Conservation (phyloP, 2,329 filamentous ascomycete genomes). For the Sporothrix phasma region DNA sequence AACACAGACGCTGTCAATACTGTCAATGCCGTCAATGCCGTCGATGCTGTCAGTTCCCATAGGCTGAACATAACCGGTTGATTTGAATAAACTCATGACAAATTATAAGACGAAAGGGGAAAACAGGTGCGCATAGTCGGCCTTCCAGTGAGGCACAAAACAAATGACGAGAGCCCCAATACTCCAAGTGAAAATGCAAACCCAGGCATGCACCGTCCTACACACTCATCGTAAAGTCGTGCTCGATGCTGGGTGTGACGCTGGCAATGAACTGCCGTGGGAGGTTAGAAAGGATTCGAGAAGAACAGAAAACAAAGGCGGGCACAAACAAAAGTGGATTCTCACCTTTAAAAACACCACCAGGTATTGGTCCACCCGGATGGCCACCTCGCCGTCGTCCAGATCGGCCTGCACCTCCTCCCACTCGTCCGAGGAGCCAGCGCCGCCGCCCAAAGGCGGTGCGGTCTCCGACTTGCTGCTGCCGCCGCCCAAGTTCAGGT, state of each 20-base stretch:
- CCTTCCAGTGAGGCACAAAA: background rate
- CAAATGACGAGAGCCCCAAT: background rate
- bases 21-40: too few species aligned
- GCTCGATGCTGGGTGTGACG: slow-evolving; percentile 15
- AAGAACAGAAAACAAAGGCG: background rate
- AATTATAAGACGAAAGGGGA: background rate
- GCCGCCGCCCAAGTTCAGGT: background rate
- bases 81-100: too few species aligned
- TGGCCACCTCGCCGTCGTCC: slow-evolving; percentile 65
- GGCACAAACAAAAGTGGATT: background rate
- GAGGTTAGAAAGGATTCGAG: background rate
- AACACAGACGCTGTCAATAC: too few species aligned
- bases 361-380: slow-evolving; percentile 79
- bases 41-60: too few species aligned
- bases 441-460: slow-evolving; percentile 38
- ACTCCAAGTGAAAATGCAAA: background rate
- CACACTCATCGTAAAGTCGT: slow-evolving; percentile 16
- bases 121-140: too few species aligned
- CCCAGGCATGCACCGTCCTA: background rate
- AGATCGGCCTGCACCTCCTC: slow-evolving; percentile 53
- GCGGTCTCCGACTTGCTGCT: background rate
- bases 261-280: slow-evolving; percentile 14
- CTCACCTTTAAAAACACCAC: slow-evolving; percentile 77
- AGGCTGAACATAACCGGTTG: too few species aligned
- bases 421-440: slow-evolving; percentile 49